Evolutionary conservation across 1,284 basidiomycete genomes (phyloP).

Genomic region (Caloboletus firmus): DNA sequence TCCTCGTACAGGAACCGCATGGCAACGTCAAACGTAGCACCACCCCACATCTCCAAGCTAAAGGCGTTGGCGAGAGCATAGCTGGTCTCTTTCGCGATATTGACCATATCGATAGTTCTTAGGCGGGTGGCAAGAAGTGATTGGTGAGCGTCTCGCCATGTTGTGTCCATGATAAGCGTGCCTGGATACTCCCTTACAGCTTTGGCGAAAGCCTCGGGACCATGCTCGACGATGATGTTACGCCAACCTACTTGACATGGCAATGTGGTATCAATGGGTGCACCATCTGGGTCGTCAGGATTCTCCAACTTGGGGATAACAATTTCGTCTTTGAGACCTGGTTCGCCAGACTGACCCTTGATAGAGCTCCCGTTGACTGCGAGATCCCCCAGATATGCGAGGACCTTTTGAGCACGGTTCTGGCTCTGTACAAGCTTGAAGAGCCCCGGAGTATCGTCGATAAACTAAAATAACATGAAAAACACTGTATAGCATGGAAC

Average conservation of each 20-base stretch:
- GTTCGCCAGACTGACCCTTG: slow-evolving; percentile 91
- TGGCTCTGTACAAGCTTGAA: slow-evolving; percentile 98
- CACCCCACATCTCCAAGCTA: slow-evolving; percentile 99
- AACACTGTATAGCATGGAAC: background rate
- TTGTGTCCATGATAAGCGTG: slow-evolving; percentile 96
- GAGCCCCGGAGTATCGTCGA: slow-evolving; percentile 98
- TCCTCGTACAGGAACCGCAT: slow-evolving; percentile 99
- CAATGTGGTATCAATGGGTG: slow-evolving; percentile 75
- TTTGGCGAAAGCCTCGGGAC: slow-evolving; percentile 98
- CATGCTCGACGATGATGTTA: slow-evolving; percentile 98
- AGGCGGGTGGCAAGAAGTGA: slow-evolving; percentile 96
- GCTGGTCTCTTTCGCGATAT: slow-evolving; percentile 98
- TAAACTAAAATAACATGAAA: slow-evolving; percentile 63
- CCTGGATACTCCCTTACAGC: slow-evolving; percentile 97
- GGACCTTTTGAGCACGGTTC: slow-evolving; percentile 97
- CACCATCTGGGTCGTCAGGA: slow-evolving; percentile 73
- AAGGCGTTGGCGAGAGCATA: slow-evolving; percentile 95
- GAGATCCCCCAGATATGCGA: slow-evolving; percentile 96
- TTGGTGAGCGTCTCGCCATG: slow-evolving; percentile 99
- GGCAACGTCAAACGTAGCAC: slow-evolving; percentile 98
- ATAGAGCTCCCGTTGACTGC: slow-evolving; percentile 98
- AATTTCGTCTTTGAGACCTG: slow-evolving; percentile 91
- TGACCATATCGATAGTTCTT: slow-evolving; percentile 96
- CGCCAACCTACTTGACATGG: slow-evolving; percentile 95
- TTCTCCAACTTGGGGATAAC: slow-evolving; percentile 81